A percentile compares a stretch with the other conserved stretches of the same genome.
Evolutionary conservation across 139 green algal genomes (phyloP).

Genomic region (Chlorella sp.): DNA sequence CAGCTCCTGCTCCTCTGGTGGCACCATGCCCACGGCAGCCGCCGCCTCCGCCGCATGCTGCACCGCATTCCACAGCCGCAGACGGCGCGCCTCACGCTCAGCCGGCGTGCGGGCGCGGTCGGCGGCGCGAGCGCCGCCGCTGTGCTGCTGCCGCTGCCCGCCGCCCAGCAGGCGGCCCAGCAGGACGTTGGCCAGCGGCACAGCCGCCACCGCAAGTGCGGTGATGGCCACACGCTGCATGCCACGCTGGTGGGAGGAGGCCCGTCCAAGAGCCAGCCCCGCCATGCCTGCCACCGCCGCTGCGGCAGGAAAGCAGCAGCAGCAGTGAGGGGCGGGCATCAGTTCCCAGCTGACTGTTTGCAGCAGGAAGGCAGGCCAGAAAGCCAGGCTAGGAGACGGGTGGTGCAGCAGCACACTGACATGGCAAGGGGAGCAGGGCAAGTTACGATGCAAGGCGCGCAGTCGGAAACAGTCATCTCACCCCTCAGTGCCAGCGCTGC

Average conservation of each 20-base stretch:
- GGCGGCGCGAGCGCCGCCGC: background rate
- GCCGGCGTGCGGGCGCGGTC: background rate
- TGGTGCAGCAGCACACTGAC: too few species aligned
- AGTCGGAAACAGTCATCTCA: too few species aligned
- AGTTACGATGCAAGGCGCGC: too few species aligned
- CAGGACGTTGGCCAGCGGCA: background rate
- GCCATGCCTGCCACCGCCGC: conserved; percentile 9
- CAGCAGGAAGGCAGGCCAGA: background rate
- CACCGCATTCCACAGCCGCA: background rate
- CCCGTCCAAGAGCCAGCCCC: conserved; percentile 2
- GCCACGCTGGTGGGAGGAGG: background rate
- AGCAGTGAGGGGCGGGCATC: too few species aligned
- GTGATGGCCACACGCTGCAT: background rate
- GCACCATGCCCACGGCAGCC: background rate
- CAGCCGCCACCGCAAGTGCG: conserved; percentile 5
- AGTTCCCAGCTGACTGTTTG: too few species aligned
- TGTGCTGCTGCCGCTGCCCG: too few species aligned
- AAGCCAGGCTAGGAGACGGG: too few species aligned
- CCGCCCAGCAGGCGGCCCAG: background rate
- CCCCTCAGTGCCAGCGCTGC: background rate
- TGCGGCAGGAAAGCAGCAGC: too few species aligned
- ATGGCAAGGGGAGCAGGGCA: too few species aligned
- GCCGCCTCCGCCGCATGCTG: conserved; percentile 3
- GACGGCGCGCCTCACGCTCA: background rate
- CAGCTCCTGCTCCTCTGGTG: background rate